A percentile compares a stretch with the other conserved stretches of the same genome.
phyloP scores from a whole-genome alignment of 306 rosid species.

The Prunus armeniaca region DNA sequence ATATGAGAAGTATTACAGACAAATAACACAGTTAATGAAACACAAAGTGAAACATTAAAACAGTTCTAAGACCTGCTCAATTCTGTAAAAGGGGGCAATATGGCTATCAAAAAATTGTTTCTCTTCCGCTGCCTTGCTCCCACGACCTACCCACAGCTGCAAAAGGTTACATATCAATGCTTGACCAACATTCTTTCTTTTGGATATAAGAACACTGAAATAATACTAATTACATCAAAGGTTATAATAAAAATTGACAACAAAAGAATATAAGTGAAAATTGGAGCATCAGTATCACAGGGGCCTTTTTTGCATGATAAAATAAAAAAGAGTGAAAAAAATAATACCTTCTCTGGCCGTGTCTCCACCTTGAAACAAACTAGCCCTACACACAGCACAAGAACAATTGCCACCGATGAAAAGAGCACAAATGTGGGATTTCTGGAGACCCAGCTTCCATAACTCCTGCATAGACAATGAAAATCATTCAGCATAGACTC shows the following conservation, averaged over 20 bases:
- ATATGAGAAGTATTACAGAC: not conserved
- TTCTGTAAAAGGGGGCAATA: constrained; percentile 95
- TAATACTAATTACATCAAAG: constrained; percentile 6
- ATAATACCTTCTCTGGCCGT: constrained; percentile 79
- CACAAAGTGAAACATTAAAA: constrained; percentile 2
- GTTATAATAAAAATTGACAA: constrained; percentile 6
- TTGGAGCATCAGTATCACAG: constrained; percentile 1
- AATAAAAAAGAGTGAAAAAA: constrained; percentile 27
- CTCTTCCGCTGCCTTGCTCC: constrained; percentile 92
- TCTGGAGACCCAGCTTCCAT: constrained; percentile 87
- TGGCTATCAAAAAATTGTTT: constrained; percentile 81
- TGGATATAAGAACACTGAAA: not conserved
- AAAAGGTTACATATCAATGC: constrained; percentile 27
- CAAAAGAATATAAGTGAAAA: not conserved
- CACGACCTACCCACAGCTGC: constrained; percentile 97
- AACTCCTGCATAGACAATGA: constrained; percentile 51
- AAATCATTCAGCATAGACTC: constrained; percentile 11
- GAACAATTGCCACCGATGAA: constrained; percentile 69
- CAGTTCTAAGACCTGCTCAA: constrained; percentile 65
- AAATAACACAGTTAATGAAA: not conserved
- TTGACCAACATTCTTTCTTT: not conserved
- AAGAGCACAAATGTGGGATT: constrained; percentile 71
- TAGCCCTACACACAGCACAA: constrained; percentile 75
- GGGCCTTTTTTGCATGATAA: constrained; percentile 15
- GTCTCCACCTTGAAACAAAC: constrained; percentile 84